Percentiles rank a stretch among this genome's conserved stretches.
Evolutionary conservation across 2,329 filamentous ascomycete species (phyloP).

Genomic region (Verruconis gallopava): DNA sequence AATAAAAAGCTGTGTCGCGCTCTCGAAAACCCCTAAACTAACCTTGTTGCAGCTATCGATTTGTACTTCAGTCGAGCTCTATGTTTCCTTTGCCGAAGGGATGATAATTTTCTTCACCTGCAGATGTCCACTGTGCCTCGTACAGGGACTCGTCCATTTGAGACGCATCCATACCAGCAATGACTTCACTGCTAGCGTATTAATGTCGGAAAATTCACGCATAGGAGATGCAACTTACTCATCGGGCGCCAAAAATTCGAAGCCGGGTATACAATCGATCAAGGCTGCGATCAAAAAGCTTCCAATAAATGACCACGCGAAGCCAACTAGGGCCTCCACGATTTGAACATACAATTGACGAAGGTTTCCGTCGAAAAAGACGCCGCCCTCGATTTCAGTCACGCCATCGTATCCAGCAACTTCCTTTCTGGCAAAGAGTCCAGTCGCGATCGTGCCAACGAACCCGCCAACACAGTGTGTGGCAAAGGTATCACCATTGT

Average conservation of each 20-base stretch:
- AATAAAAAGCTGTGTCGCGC: too few species aligned
- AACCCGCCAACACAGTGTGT: slow-evolving; percentile 68
- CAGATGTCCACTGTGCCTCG: slow-evolving; percentile 26
- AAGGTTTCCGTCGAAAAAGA: slow-evolving; percentile 41
- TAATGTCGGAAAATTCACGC: too few species aligned
- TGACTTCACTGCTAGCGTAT: slow-evolving; percentile 28
- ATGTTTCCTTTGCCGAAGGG: slow-evolving; percentile 20
- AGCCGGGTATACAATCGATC: slow-evolving; percentile 39
- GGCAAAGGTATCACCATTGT: slow-evolving; percentile 79
- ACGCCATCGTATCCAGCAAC: slow-evolving; percentile 41
- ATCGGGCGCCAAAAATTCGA: slow-evolving; percentile 39
- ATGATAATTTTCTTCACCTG: slow-evolving; percentile 23
- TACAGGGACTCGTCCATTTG: slow-evolving; percentile 37
- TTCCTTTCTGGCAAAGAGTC: slow-evolving; percentile 55
- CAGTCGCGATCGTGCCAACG: slow-evolving; percentile 67
- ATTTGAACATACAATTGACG: slow-evolving; percentile 38
- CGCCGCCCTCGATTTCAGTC: slow-evolving; percentile 36
- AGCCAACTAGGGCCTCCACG: slow-evolving; percentile 38
- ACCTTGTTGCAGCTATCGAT: too few species aligned
- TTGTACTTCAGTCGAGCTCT: slow-evolving; percentile 4
- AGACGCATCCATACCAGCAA: slow-evolving; percentile 36
- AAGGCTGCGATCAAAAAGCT: slow-evolving; percentile 37
- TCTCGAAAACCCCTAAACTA: not conserved
- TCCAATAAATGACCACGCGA: slow-evolving; percentile 37
- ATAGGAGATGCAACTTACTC: too few species aligned